These are phyloP conservation scores for Solanum lycopersicoides DNA, from an alignment of 257 asterid genomes.

Conservation along the genomic window DNA sequence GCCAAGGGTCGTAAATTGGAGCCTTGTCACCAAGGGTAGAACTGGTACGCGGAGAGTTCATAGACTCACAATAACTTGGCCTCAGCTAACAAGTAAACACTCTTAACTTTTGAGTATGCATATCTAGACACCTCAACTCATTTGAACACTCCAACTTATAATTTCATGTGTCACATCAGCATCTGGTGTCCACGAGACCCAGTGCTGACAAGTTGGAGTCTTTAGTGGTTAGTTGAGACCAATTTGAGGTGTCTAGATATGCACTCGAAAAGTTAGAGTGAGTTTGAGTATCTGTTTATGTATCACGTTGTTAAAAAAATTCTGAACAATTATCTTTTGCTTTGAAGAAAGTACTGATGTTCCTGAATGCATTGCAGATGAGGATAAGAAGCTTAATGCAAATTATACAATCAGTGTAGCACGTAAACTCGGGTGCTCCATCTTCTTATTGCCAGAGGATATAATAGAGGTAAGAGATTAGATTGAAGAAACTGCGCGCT, in stretches of 20 bases:
- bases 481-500: neutral
- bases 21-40: constrained; percentile 80
- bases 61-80: neutral
- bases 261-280: neutral
- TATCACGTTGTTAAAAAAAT: neutral
- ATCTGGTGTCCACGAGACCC: neutral
- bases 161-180: neutral
- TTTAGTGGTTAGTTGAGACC: neutral
- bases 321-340: neutral
- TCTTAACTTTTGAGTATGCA: no score
- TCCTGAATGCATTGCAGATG: constrained; percentile 17
- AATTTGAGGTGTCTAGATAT: neutral
- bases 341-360: neutral
- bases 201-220: neutral
- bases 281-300: neutral
- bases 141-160: neutral
- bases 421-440: constrained; percentile 38
- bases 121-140: no score
- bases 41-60: constrained; percentile 35
- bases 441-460: constrained; percentile 38
- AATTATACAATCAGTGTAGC: constrained; percentile 41
- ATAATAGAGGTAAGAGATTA: constrained; percentile 22
- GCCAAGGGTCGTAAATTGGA: constrained; percentile 87
- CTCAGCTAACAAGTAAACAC: neutral
- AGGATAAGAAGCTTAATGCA: constrained; percentile 36